Evolutionary conservation across 73 alveolate genomes (phyloP), one percentile per base, ranked within the genome.

Genomic region (Diophrys appendiculata): DNA sequence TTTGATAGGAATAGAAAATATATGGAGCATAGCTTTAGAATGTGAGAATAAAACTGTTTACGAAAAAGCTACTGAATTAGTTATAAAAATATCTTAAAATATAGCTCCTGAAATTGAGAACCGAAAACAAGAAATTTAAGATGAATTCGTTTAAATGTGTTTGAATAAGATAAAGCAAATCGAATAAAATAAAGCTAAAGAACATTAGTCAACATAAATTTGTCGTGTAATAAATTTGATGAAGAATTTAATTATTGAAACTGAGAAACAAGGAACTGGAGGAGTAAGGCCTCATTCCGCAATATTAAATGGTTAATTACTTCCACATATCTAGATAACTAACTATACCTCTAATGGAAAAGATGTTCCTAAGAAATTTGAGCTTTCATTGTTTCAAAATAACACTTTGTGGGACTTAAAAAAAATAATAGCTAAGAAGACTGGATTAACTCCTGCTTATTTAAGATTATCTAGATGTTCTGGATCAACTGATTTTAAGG

Each of bases 331-430:
- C 73, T 28, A 75, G 55, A 86, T 89, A 1, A 80, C 86, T 27
- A 86, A 78, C 75, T 68, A 74, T 64, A 54, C 77, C 14, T 79
- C 86, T 30, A 56, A 74, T 65, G 73, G 76, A 54, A 84, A 80
- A 35, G 84, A 77, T 52, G 82, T 72, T 14, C 87, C 87, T 22
- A 93, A 83, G 54, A 92, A 91, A 32, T 54, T 93, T 54, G 90
- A 82, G 25, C 30, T 95, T 2, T 69, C 81, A 0, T 88, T 89
- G 25, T 73, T 88, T 65, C 74, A 88, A 43, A 92, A 91, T 67
- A 76, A 84, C n/a, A 91, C 99, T 0, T 80, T 95, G 14, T 91
- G 93, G 88, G 99, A 95, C 52, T 80, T 93, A 29, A 92, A 93
- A 69, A 69, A 64, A 28, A 77, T 82, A 27, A 75, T 95, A 2